A percentile compares a stretch with the other conserved stretches of the same genome.
Conservation (phyloP, 2,329 filamentous ascomycete species). For the Alternaria dauci region DNA sequence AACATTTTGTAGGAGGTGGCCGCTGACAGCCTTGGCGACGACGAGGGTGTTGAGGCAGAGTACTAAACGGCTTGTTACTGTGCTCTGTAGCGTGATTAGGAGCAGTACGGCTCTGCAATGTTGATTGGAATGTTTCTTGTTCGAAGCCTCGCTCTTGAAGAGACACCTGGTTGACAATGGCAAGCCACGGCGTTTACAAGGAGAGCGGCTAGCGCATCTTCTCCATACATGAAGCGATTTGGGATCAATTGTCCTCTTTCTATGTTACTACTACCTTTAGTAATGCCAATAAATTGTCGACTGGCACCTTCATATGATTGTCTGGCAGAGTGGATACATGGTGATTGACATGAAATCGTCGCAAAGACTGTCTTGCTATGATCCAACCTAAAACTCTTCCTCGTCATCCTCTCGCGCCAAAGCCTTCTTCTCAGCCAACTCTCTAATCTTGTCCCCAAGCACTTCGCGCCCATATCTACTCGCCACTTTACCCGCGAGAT, state of each 20-base stretch:
- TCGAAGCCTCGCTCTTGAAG: conserved; percentile 33
- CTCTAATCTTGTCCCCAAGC: conserved; percentile 88
- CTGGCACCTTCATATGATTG: conserved; percentile 10
- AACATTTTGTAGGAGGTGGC: conserved; percentile 73
- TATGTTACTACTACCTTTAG: conserved; percentile 41
- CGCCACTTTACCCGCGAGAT: conserved; percentile 89
- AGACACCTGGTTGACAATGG: conserved; percentile 26
- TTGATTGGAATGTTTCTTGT: conserved; percentile 35
- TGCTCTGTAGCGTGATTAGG: conserved; percentile 28
- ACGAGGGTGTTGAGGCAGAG: conserved; percentile 86
- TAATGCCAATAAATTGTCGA: conserved; percentile 38
- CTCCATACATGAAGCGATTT: conserved; percentile 35
- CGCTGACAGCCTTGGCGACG: conserved; percentile 88
- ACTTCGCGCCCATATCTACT: conserved; percentile 81
- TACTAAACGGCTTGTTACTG: conserved; percentile 68
- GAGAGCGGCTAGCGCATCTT: conserved; percentile 25
- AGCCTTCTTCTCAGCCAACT: conserved; percentile 76
- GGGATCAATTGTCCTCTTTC: conserved; percentile 36
- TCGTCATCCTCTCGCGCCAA: conserved; percentile 59
- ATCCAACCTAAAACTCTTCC: conserved; percentile 10
- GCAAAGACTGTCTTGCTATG: not conserved
- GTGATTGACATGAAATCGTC: not conserved
- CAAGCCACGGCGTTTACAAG: conserved; percentile 32
- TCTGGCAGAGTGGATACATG: not conserved
- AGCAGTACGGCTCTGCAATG: conserved; percentile 38